Evolutionary conservation across 345 rosid genomes (phyloP).

Genomic region (rapeseed (Brassica napus)): Da-Ae NC_063451.1:29486501-29487000

Average conservation of each 20-base stretch:
- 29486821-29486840: slow-evolving; percentile 72
- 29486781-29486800: slow-evolving; percentile 66
- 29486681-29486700: slow-evolving; percentile 55
- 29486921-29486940: slow-evolving; percentile 91
- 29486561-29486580: slow-evolving; percentile 54
- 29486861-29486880: slow-evolving; percentile 67
- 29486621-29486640: slow-evolving; percentile 38
- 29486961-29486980: slow-evolving; percentile 63
- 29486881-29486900: slow-evolving; percentile 69
- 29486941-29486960: slow-evolving; percentile 78
- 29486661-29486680: slow-evolving; percentile 78
- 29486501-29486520: slow-evolving; percentile 62
- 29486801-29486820: slow-evolving; percentile 81
- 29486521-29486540: slow-evolving; percentile 58
- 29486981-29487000: slow-evolving; percentile 54
- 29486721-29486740: slow-evolving; percentile 72
- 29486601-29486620: slow-evolving; percentile 72
- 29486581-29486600: slow-evolving; percentile 74
- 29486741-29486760: slow-evolving; percentile 63
- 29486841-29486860: slow-evolving; percentile 59
- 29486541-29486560: slow-evolving; percentile 78
- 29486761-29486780: slow-evolving; percentile 48
- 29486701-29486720: slow-evolving; percentile 68
- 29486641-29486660: slow-evolving; percentile 91
- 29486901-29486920: slow-evolving; percentile 77